Evolutionary conservation across 345 rosid genomes (phyloP).

Genomic region (Populus euphratica): DNA sequence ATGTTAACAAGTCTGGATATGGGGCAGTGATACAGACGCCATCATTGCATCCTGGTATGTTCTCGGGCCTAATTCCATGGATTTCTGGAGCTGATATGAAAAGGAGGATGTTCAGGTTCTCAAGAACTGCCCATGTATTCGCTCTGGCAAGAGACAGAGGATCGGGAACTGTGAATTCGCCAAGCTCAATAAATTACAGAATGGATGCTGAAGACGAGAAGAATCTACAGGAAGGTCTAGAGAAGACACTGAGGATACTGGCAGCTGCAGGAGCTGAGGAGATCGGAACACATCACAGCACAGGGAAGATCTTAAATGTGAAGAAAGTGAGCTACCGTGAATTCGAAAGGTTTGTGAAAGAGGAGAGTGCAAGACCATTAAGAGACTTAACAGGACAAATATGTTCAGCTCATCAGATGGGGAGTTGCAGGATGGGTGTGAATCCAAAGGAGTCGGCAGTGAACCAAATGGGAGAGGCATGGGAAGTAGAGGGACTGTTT

Average conservation of each 20-base stretch:
- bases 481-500: slow-evolving; percentile 70
- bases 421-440: slow-evolving; percentile 81
- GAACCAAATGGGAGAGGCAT: slow-evolving; percentile 68
- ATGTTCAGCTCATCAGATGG: slow-evolving; percentile 91
- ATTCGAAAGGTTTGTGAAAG: slow-evolving; percentile 54
- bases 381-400: slow-evolving; percentile 42
- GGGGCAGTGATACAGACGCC: slow-evolving; percentile 78
- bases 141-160: slow-evolving; percentile 68
- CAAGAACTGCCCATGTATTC: slow-evolving; percentile 67
- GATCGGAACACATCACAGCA: slow-evolving; percentile 63
- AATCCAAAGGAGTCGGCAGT: slow-evolving; percentile 57
- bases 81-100: slow-evolving; percentile 58
- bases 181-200: slow-evolving; percentile 41
- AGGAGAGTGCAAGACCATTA: slow-evolving; percentile 53
- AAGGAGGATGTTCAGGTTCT: slow-evolving; percentile 53
- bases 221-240: slow-evolving; percentile 52
- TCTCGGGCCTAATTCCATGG: slow-evolving; percentile 72
- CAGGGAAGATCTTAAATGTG: slow-evolving; percentile 51
- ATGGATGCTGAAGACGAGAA: slow-evolving; percentile 48
- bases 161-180: slow-evolving; percentile 45
- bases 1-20: slow-evolving; percentile 40
- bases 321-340: slow-evolving; percentile 36
- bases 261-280: slow-evolving; percentile 81
- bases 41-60: slow-evolving; percentile 78
- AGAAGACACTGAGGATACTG: slow-evolving; percentile 56